phyloP scores from a whole-genome alignment of 169 alveolate genomes.

The Plasmodium reichenowi region DNA sequence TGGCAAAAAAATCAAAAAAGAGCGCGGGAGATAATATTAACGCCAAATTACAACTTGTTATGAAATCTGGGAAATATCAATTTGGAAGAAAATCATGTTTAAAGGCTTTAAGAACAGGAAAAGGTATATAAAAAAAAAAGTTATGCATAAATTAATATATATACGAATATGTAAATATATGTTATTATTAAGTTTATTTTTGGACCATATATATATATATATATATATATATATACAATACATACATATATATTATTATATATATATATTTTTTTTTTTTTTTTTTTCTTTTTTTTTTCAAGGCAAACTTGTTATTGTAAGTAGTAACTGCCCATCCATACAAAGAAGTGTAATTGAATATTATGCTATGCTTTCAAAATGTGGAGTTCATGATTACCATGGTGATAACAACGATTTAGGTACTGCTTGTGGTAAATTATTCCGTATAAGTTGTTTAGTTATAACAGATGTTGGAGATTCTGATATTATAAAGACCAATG shows the following conservation, averaged over 20 bases:
- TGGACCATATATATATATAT: no score
- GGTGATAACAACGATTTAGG: conserved; percentile 97
- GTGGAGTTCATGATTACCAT: conserved; percentile 94
- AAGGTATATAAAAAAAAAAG: conserved; percentile 83
- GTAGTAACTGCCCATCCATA: conserved; percentile 98
- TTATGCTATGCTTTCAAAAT: conserved; percentile 97
- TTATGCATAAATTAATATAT: no score
- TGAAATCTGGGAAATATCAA: conserved; percentile 97
- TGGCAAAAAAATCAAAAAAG: conserved; percentile 91
- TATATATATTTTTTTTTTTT: not conserved
- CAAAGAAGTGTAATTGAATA: conserved; percentile 98
- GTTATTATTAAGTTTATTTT: not conserved
- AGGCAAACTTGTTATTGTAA: conserved; percentile 93
- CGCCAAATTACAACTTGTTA: conserved; percentile 96
- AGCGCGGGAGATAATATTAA: conserved; percentile 95
- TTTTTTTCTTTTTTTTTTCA: conserved; percentile 7
- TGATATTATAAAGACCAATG: conserved; percentile 95
- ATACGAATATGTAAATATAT: conserved; percentile 37
- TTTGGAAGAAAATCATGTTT: conserved; percentile 96
- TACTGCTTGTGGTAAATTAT: conserved; percentile 97
- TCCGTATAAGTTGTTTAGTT: conserved; percentile 96
- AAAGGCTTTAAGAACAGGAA: conserved; percentile 96
- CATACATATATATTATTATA: conserved; percentile 1
- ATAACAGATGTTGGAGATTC: conserved; percentile 98
- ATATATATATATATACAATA: conserved; percentile 59